Evolutionary conservation across 441 rosid species (phyloP).

Genomic region (Metrosideros polymorpha): DNA sequence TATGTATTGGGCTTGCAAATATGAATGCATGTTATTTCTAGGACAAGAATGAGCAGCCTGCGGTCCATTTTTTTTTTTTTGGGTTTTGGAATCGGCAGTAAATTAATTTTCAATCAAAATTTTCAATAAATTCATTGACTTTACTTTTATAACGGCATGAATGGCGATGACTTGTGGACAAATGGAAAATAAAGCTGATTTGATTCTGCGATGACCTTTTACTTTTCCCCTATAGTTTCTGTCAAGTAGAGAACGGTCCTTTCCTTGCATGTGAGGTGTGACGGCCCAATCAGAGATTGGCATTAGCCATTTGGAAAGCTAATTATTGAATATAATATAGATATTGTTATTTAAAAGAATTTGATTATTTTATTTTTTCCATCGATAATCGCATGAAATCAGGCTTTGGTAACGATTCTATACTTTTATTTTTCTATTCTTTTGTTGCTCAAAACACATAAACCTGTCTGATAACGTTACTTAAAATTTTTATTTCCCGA

Average conservation of each 20-base stretch:
- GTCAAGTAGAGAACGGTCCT: neutral
- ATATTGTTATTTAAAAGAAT: no score
- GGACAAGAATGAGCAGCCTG: no score
- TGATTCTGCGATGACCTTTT: neutral
- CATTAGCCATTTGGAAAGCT: neutral
- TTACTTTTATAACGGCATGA: neutral
- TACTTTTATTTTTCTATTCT: no score
- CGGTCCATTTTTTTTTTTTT: neutral
- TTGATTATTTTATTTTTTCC: no score
- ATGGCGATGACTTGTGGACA: neutral
- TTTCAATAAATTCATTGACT: neutral
- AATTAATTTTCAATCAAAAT: neutral
- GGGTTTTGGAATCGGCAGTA: neutral
- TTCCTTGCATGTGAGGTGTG: neutral
- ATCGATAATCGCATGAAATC: no score
- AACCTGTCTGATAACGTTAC: no score
- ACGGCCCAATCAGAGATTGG: neutral
- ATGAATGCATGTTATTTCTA: no score
- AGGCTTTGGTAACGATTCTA: no score
- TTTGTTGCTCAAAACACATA: no score
- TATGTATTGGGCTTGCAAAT: no score
- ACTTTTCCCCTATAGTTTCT: neutral
- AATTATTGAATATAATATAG: no score
- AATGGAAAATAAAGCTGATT: neutral
- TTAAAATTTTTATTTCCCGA: no score